Conservation (phyloP, 352 stramenopile species). For the Pythium periplocum region DNA sequence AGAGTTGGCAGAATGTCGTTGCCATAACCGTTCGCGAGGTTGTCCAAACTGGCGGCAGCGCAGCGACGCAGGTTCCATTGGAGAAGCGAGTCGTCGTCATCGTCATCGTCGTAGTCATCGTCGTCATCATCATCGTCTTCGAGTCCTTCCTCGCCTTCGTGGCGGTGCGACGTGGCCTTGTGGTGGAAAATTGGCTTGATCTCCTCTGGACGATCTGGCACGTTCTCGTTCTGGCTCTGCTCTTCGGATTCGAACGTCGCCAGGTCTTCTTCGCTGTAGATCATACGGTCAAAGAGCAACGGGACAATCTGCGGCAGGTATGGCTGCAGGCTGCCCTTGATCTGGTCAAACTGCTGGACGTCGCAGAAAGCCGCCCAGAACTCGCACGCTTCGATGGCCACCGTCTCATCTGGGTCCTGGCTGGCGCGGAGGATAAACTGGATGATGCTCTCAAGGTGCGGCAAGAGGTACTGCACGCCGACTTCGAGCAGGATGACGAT, state of each 20-base stretch:
- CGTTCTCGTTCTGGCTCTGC: constrained; percentile 79
- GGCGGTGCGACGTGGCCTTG: constrained; percentile 29
- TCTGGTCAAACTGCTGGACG: constrained; percentile 86
- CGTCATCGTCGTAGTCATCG: constrained; percentile 87
- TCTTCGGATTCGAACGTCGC: constrained; percentile 88
- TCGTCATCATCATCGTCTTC: constrained; percentile 84
- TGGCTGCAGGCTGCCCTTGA: constrained; percentile 84
- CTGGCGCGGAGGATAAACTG: constrained; percentile 88
- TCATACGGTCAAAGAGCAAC: constrained; percentile 91
- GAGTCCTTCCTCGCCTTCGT: constrained; percentile 20
- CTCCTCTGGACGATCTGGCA: constrained; percentile 88
- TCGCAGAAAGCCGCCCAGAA: constrained; percentile 91
- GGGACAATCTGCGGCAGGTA: constrained; percentile 90
- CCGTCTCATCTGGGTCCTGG: constrained; percentile 81
- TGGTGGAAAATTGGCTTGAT: constrained; percentile 88
- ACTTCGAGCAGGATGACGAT: constrained; percentile 89
- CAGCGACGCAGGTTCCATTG: constrained; percentile 96
- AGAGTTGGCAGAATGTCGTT: constrained; percentile 91
- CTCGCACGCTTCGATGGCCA: constrained; percentile 86
- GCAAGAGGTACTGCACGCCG: constrained; percentile 86
- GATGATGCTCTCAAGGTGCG: constrained; percentile 87
- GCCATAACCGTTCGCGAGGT: constrained; percentile 90
- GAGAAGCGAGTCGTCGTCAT: constrained; percentile 90
- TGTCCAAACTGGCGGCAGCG: constrained; percentile 93
- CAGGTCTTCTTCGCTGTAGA: constrained; percentile 94